Percentiles rank a stretch among this genome's conserved stretches.
Evolutionary conservation across 140 eudicot species (phyloP).

Genomic region (Cichorium intybus): DNA sequence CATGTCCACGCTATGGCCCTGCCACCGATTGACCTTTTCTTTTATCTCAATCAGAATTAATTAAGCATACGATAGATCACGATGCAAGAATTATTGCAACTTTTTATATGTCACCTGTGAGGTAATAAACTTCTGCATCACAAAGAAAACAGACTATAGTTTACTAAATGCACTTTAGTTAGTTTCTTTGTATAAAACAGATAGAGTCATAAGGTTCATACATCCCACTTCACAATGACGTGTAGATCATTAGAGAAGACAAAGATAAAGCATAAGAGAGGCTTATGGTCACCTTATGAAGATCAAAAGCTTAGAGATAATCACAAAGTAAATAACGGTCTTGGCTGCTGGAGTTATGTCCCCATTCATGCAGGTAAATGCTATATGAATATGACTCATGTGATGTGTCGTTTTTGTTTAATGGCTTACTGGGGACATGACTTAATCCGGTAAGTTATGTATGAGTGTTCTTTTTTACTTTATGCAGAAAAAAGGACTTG

Average conservation of each 20-base stretch:
- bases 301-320: slow-evolving; percentile 66
- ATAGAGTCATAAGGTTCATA: slow-evolving; percentile 5
- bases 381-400: too few relatives aligned
- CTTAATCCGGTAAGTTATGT: too few relatives aligned
- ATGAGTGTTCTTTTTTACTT: too few relatives aligned
- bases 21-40: neutral
- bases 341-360: slow-evolving; percentile 84
- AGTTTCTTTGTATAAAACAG: neutral
- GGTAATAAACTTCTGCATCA: slow-evolving; percentile 7
- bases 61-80: neutral
- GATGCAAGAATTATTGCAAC: neutral
- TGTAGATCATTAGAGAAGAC: slow-evolving; percentile 41
- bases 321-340: slow-evolving; percentile 63
- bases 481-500: too few relatives aligned
- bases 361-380: slow-evolving; percentile 64
- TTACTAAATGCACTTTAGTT: neutral
- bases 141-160: neutral
- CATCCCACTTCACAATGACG: slow-evolving; percentile 23
- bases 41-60: neutral
- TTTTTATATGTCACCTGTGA: slow-evolving; percentile 11
- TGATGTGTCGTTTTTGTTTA: too few relatives aligned
- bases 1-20: too few relatives aligned
- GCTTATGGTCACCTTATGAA: slow-evolving; percentile 88
- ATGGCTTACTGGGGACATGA: too few relatives aligned
- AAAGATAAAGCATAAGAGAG: slow-evolving; percentile 63